Base-by-base conservation (phyloP, 1,139 yeast species). In the Yamadazyma diddensiae region DNA sequence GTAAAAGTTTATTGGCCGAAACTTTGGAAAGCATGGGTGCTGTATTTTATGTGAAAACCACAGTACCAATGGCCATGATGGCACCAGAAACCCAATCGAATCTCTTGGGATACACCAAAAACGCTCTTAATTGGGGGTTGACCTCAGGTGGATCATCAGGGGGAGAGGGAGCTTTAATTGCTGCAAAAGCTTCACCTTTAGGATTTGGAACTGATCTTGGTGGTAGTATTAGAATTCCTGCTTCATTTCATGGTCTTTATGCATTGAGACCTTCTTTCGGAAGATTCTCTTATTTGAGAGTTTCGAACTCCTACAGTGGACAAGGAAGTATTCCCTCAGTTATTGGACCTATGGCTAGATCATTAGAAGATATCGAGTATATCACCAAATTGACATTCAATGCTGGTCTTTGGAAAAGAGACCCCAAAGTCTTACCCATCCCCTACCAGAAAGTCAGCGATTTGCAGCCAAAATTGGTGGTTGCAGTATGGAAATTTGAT, bases 121-220 rank as follows among this genome's bases (percentile, higher is more conserved):
- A 75, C 45, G 65, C 79, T 3, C 49, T 57, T 34, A 74, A 77
- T 45, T 56, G 60, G 15, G 45, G 45, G 1, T 55, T 76, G 22
- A 56, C 75, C 2, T 49, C 69, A 13, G 83, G 83, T 23, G 84
- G 84, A 1, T 70, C 79, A 4, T 69, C 79, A 10, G 82, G 82
- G 6, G 85, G 85, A 28, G 84, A 77, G 49, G 82, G 77, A 10
- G 70, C 82, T 0, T 49, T 77, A n/a, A 50, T 76, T 17, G 79
- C 70, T 1, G 51, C 71, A 14, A 62, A 62, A 27, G 80, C 72
- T 5, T 60, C 78, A 0, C 51, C 65, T 7, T 43, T 77, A 21
- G 83, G 82, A 1, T 30, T 50, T 28, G 55, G 55, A 1, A 45
- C 52, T 21, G 55, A 50, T 29, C 41, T 47, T 19, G 55, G 52